Base-by-base conservation (phyloP, 1,284 basidiomycete genomes). In the Puccinia triticina region DNA sequence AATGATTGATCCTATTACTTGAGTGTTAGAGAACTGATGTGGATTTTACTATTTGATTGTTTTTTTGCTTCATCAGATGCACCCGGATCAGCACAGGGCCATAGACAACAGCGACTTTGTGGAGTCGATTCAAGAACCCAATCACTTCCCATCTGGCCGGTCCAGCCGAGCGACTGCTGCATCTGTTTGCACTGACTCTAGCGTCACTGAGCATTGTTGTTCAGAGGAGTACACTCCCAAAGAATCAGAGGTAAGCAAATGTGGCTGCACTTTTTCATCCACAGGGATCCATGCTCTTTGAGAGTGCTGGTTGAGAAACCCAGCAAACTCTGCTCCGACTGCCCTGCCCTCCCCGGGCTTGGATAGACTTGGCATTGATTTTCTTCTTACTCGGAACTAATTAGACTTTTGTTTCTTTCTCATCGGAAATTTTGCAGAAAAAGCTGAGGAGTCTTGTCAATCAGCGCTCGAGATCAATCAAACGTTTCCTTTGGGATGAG, bases 61-160 rank as follows among this genome's bases (percentile, higher is more conserved):
- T 23, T 40, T 40, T 66, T 3, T 69, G 2, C 37, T 29, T 21
- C 10, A 61, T 61, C 69, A 50, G 43, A 29, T 71, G 43, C 69
- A 71, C 4, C n/a, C 69, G 34, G 26, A 46, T 71, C 29, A 50
- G 16, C 48, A 71, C 69, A 48, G 21, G 43, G n/a, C 43, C 43
- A 50, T 71, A 21, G 72, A 74, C 16, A 37, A 16, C 50, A 32
- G 26, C 5, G 53, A 55, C 29, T 48, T 37, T 5, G 10, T 53
- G 12, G 72, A 74, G 53, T 66, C 69, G 43, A 71, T 48, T 29
- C 69, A 71, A 50, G 43, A 71, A 21, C 11, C 11, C 43, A 37
- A 71, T 48, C 11, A 32, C n/a, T 71, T 46, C 69, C 16, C n/a
- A 2, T 48, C 26, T 18, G 43, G 21, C n/a, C 48, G 40, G 29